Conservation (phyloP, 345 rosid genomes). For the Turnera subulata region DNA sequence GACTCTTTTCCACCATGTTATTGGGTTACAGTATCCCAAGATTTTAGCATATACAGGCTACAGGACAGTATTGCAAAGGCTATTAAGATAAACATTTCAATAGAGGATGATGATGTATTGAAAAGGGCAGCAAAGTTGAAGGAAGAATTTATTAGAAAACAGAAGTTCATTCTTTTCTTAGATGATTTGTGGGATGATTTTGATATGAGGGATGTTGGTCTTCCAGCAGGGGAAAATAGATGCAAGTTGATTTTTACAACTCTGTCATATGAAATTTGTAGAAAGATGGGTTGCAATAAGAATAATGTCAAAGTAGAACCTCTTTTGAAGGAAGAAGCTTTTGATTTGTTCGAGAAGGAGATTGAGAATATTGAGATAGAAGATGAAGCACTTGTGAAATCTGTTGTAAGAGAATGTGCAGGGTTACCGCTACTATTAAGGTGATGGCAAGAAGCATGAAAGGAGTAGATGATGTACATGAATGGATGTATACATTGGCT, state of each 20-base stretch:
- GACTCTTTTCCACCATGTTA: background rate
- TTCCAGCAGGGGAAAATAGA: background rate
- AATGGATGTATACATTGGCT: background rate
- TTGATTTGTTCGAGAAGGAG: background rate
- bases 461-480: background rate
- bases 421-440: background rate
- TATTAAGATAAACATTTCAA: background rate
- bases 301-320: background rate
- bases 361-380: background rate
- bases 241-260: constrained; percentile 9
- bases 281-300: background rate
- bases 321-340: background rate
- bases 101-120: background rate
- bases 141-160: background rate
- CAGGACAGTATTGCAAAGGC: background rate
- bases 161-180: background rate
- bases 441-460: background rate
- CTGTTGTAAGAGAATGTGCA: background rate
- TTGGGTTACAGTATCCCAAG: background rate
- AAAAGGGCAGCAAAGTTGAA: background rate
- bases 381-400: background rate
- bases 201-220: background rate
- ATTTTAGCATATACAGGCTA: background rate
- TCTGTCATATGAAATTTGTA: background rate
- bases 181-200: constrained; percentile 2